Conservation (phyloP, 2,329 filamentous ascomycete species). For the Byssoonygena ceratinophila region DNA sequence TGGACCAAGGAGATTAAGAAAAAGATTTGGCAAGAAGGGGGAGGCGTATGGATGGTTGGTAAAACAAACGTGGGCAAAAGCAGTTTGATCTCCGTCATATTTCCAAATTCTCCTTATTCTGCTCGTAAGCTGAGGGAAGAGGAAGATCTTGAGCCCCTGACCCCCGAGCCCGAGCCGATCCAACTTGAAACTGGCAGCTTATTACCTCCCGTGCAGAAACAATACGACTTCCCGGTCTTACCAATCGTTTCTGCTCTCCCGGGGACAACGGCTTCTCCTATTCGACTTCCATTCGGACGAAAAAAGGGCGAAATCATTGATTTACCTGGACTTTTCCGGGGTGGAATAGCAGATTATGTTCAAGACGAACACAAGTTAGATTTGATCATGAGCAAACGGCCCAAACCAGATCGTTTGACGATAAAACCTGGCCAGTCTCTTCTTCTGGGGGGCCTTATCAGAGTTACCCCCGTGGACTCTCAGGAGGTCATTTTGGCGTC, state of each 20-base stretch:
- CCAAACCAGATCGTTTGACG: slow-evolving; percentile 60
- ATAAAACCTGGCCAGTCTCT: slow-evolving; percentile 70
- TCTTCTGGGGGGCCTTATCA: slow-evolving; percentile 73
- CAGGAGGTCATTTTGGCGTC: slow-evolving; percentile 64
- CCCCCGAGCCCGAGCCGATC: not conserved
- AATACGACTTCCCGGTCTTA: slow-evolving; percentile 69
- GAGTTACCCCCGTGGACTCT: slow-evolving; percentile 65
- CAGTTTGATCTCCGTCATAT: slow-evolving; percentile 74
- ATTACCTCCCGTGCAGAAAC: slow-evolving; percentile 64
- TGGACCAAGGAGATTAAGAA: slow-evolving; percentile 83
- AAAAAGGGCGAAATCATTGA: slow-evolving; percentile 87
- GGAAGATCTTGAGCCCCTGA: not conserved
- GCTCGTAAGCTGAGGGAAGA: slow-evolving; percentile 15
- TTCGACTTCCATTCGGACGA: slow-evolving; percentile 78
- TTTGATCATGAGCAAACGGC: slow-evolving; percentile 67
- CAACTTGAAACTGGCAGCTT: slow-evolving; percentile 38
- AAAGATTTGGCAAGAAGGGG: slow-evolving; percentile 71
- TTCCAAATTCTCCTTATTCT: slow-evolving; percentile 56
- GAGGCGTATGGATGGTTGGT: slow-evolving; percentile 91
- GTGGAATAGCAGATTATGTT: slow-evolving; percentile 61
- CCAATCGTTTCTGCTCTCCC: slow-evolving; percentile 77
- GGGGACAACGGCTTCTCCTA: slow-evolving; percentile 89
- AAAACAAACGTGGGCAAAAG: slow-evolving; percentile 98
- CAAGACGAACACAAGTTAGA: slow-evolving; percentile 52
- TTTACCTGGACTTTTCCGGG: slow-evolving; percentile 71